Conservation (phyloP, 768 basidiomycete species). For the Amanita jacksonii region DNA sequence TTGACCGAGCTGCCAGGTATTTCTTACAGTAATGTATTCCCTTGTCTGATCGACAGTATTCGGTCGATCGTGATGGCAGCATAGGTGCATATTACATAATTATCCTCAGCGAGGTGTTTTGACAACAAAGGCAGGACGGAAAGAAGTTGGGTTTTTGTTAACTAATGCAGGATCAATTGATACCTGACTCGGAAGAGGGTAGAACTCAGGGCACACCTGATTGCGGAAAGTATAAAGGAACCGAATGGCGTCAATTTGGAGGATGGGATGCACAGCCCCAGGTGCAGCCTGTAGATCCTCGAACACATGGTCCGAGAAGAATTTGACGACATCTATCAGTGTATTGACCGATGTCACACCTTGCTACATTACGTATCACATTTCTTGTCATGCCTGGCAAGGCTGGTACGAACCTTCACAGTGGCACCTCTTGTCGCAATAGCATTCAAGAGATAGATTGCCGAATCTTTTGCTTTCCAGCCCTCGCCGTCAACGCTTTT, state of each 20-base stretch:
- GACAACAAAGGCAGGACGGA: slow-evolving; percentile 84
- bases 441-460: slow-evolving; percentile 89
- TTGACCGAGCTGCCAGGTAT: neutral
- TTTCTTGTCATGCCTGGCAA: neutral
- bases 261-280: slow-evolving; percentile 72
- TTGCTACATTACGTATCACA: slow-evolving; percentile 35
- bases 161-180: slow-evolving; percentile 27
- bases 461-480: slow-evolving; percentile 92
- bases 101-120: slow-evolving; percentile 69
- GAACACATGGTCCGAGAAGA: slow-evolving; percentile 89
- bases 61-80: slow-evolving; percentile 98
- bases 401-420: slow-evolving; percentile 45
- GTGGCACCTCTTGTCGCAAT: slow-evolving; percentile 88
- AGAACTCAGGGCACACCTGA: slow-evolving; percentile 43
- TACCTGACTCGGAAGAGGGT: slow-evolving; percentile 1
- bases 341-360: slow-evolving; percentile 92
- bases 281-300: slow-evolving; percentile 68
- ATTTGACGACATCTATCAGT: slow-evolving; percentile 88
- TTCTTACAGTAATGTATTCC: slow-evolving; percentile 60
- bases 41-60: slow-evolving; percentile 83
- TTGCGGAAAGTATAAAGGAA: slow-evolving; percentile 95
- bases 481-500: slow-evolving; percentile 30
- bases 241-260: slow-evolving; percentile 94
- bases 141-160: slow-evolving; percentile 89
- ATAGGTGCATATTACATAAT: slow-evolving; percentile 93